Evolutionary conservation across 169 alveolate genomes (phyloP), one percentile per base, ranked within the genome.

Genomic region (Eimeria acervulina): DNA sequence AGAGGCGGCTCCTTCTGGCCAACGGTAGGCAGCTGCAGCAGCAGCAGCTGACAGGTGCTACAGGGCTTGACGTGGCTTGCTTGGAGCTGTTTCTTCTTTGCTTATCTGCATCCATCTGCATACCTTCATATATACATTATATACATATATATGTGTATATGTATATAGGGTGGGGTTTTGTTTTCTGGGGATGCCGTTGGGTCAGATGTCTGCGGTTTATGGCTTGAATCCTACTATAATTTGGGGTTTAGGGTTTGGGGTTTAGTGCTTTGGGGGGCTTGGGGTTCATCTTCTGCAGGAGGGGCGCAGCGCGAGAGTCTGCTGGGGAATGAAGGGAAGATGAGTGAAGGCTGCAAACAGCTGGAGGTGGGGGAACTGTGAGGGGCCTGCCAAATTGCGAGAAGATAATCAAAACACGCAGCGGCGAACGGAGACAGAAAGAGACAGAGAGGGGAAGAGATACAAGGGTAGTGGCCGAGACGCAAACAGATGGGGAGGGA

Each of bases 341-440:
- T 78, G 88, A 26, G 5, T 42, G 88, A 78, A 42, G 88, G 88
- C 88, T 78, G 88, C 38, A 78, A 78, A 21, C 88, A 78, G 19
- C 63, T 78, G 38, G 88, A 44, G 63, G 88, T 78, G 59, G 33
- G 47, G 6, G n/a, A 28, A 33, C 12, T 4, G 51, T 1, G 47
- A 7, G 8, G 51, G 6, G 10, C 10, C 36, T 4, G 10, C 33
- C 7, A 61, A 61, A 26, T 2, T 61, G 26, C 66, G 15, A 55
- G 66, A 23, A 55, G 66, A 55, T 4, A 55, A 55, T 55, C 5
- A 23, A 17, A 7, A 55, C 26, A 17, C n/a, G 26, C 5, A 55
- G n/a, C 5, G 66, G 5, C 5, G 15, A 55, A 55, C 26, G 66
- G 66, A 55, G 66, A 17, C 26, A 55, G 66, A 17, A 17, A 17